phyloP scores from a whole-genome alignment of 805 yeast species.

The Wickerhamiella shivajii region DNA sequence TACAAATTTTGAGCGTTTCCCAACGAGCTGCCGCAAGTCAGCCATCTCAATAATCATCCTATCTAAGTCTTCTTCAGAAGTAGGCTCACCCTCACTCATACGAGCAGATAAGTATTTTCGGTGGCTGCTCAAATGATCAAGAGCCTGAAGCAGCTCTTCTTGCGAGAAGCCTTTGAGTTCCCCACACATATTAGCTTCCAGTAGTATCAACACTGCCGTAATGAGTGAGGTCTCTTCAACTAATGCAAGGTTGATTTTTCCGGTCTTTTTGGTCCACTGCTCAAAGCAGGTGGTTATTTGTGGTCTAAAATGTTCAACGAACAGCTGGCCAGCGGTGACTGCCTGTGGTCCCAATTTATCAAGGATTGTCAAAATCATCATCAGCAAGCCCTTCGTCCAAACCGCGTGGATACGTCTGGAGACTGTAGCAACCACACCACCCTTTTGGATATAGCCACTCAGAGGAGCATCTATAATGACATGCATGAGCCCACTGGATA shows the following conservation, averaged over 20 bases:
- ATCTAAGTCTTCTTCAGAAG: conserved; percentile 40
- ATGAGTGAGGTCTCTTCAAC: conserved; percentile 58
- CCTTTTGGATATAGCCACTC: conserved; percentile 50
- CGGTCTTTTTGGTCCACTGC: conserved; percentile 50
- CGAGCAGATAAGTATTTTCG: conserved; percentile 63
- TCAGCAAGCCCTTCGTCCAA: conserved; percentile 79
- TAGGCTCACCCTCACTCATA: conserved; percentile 43
- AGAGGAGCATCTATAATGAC: conserved; percentile 62
- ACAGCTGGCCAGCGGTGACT: conserved; percentile 49
- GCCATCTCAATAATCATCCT: conserved; percentile 42
- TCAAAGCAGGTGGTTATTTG: conserved; percentile 52
- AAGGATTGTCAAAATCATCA: conserved; percentile 46
- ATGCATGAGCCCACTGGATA: conserved; percentile 48
- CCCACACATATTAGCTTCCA: conserved; percentile 19
- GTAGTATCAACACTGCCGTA: conserved; percentile 43
- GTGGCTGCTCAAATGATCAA: conserved; percentile 67
- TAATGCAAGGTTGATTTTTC: conserved; percentile 33
- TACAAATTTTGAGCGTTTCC: neutral
- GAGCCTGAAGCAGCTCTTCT: conserved; percentile 41
- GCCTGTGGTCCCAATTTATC: conserved; percentile 49
- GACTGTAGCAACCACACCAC: conserved; percentile 38
- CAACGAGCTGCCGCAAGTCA: conserved; percentile 19
- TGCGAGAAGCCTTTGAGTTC: conserved; percentile 20
- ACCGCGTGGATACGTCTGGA: conserved; percentile 49
- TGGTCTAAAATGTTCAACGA: conserved; percentile 44